phyloP scores from a whole-genome alignment of 768 basidiomycete species.

The Russula foetens region DNA sequence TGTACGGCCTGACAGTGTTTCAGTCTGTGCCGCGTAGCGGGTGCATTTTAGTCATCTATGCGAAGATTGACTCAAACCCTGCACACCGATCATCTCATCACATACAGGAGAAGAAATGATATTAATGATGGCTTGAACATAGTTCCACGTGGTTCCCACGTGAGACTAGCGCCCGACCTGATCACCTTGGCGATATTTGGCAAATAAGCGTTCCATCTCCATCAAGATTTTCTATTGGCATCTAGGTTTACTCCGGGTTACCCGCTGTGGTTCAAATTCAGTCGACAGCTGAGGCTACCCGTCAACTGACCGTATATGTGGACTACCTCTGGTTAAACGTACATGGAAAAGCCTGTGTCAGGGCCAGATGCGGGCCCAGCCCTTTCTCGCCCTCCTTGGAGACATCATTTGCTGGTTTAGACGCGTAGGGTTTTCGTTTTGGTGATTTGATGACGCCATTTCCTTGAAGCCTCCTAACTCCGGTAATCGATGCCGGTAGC shows the following conservation, averaged over 20 bases:
- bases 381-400: neutral
- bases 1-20: neutral
- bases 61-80: neutral
- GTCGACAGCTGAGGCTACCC: neutral
- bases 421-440: neutral
- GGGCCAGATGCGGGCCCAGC: neutral
- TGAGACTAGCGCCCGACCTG: neutral
- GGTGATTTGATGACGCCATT: neutral
- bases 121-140: neutral
- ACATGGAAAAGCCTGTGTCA: neutral
- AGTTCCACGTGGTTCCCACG: neutral
- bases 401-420: neutral
- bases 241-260: neutral
- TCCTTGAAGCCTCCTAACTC: neutral
- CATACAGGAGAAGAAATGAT: neutral
- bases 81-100: neutral
- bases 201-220: neutral
- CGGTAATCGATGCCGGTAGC: neutral
- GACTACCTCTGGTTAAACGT: neutral
- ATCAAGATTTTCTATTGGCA: neutral
- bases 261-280: neutral
- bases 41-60: neutral
- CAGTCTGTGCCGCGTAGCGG: neutral
- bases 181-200: constrained; percentile 2
- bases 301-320: neutral